Percentiles rank a stretch among this genome's conserved stretches.
phyloP scores from a whole-genome alignment of 805 yeast species.

The Wickerhamomyces hampshirensis region DNA sequence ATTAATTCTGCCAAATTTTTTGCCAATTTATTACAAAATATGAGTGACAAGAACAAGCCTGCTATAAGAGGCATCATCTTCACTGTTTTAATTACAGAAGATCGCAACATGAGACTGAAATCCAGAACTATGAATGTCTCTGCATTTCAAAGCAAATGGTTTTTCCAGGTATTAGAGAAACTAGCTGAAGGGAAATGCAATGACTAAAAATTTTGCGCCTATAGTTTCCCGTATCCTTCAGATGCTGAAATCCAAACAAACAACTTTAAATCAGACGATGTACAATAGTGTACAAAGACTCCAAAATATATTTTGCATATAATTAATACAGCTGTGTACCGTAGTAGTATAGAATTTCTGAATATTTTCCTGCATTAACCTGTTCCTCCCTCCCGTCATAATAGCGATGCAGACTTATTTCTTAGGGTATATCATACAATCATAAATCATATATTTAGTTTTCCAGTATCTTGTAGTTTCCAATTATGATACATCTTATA shows the following conservation, averaged over 20 bases:
- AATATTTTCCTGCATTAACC: too few relatives aligned
- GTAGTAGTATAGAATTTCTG: too few relatives aligned
- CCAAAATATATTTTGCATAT: too few relatives aligned
- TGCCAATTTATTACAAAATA: conserved; percentile 1
- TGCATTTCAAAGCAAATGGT: conserved; percentile 57
- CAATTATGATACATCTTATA: conserved; percentile 18
- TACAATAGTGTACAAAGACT: background rate
- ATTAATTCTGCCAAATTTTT: conserved; percentile 16
- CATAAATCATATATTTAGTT: too few relatives aligned
- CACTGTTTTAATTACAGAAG: conserved; percentile 65
- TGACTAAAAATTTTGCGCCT: too few relatives aligned
- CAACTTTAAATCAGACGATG: background rate
- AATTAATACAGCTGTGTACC: too few relatives aligned
- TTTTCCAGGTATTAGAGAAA: conserved; percentile 46
- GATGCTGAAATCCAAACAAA: too few relatives aligned
- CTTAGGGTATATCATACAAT: too few relatives aligned
- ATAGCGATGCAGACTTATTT: too few relatives aligned
- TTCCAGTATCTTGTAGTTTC: conserved; percentile 8
- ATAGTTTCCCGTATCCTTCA: too few relatives aligned
- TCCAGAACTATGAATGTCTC: conserved; percentile 54
- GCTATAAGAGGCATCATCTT: conserved; percentile 10
- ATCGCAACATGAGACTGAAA: conserved; percentile 63
- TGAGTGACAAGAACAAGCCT: conserved; percentile 2
- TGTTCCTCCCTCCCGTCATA: too few relatives aligned
- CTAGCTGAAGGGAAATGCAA: conserved; percentile 42